Base-by-base conservation (phyloP, 208 protist species). In the Angomonas deanei region DNA sequence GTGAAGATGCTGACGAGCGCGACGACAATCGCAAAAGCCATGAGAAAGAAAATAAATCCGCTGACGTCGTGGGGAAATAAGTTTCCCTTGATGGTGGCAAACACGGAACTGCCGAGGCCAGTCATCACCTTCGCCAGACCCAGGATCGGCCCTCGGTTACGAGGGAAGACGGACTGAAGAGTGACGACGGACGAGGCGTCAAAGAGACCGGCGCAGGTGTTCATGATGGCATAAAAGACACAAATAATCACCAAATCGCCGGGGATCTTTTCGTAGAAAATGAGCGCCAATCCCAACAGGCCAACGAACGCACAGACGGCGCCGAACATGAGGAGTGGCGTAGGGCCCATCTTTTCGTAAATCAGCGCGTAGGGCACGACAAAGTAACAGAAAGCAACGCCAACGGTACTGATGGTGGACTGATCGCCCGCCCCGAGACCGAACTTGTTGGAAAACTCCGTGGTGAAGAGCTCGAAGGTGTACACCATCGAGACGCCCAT, bases 31-130 rank as follows among this genome's bases (percentile, higher is more conserved):
- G 50, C 59, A 26, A 84, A 72, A 47, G 64, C 75, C 79, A 86
- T 85, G 49, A 89, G 66, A 47, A 83, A 84, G 72, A 81, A 89
- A 60, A 89, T 77, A 57, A 80, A 89, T 48, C 79, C 72, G 34
- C 68, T 79, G 66, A 83, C 74, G 58, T 81, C 72, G 28, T 53
- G 50, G 24, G 34, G 64, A 48, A 89, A 86, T 56, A 89, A 65
- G 56, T 82, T 75, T 1, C 62, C 59, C 38, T 68, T 85, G 48
- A 89, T 71, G 49, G 76, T 76, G 28, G 82, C 64, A 31, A 89
- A 63, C n/a, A 83, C 79, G 52, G 82, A 86, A 66, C 78, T 80
- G 47, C 82, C 82, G 23, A 89, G 82, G 33, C 79, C 73, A 5
- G 78, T 89, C 76, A 89, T 82, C 54, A 85, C 76, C 72, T 86